Conservation (phyloP, 2,329 filamentous ascomycete genomes). For the Phymatotrichopsis omnivora region DNA sequence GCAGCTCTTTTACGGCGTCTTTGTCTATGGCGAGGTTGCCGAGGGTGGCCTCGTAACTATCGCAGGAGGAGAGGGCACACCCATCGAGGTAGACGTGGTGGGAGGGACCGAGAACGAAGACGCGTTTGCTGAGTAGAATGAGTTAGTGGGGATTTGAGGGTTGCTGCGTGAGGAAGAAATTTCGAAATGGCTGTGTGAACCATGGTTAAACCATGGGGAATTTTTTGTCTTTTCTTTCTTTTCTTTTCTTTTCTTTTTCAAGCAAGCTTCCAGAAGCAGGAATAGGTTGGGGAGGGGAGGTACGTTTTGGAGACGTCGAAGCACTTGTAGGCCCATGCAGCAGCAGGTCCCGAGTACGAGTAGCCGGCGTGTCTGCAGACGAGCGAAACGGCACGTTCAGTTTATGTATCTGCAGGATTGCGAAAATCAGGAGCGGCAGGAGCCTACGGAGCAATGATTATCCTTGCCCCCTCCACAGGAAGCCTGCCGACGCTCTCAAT, state of each 20-base stretch:
- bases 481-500: conserved; percentile 37
- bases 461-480: conserved; percentile 63
- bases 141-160: background rate
- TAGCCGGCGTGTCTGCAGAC: conserved; percentile 83
- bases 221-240: too few species aligned
- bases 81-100: conserved; percentile 74
- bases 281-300: too few species aligned
- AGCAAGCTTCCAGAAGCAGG: too few species aligned
- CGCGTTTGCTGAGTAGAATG: conserved; percentile 52
- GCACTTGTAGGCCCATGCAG: conserved; percentile 87
- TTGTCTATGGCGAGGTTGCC: conserved; percentile 59
- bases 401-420: conserved; percentile 17
- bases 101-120: conserved; percentile 88
- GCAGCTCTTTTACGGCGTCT: conserved; percentile 39
- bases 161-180: background rate
- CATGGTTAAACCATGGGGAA: too few species aligned
- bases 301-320: conserved; percentile 70
- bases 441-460: conserved; percentile 86
- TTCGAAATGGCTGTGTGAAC: too few species aligned
- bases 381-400: background rate
- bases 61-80: conserved; percentile 65
- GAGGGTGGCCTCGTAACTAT: conserved; percentile 61
- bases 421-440: background rate
- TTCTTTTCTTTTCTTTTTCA: too few species aligned
- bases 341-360: conserved; percentile 78